Evolutionary conservation across 2,329 filamentous ascomycete genomes (phyloP), one percentile per base, ranked within the genome.

Genomic region (Torrubiellomyces zombiae): DNA sequence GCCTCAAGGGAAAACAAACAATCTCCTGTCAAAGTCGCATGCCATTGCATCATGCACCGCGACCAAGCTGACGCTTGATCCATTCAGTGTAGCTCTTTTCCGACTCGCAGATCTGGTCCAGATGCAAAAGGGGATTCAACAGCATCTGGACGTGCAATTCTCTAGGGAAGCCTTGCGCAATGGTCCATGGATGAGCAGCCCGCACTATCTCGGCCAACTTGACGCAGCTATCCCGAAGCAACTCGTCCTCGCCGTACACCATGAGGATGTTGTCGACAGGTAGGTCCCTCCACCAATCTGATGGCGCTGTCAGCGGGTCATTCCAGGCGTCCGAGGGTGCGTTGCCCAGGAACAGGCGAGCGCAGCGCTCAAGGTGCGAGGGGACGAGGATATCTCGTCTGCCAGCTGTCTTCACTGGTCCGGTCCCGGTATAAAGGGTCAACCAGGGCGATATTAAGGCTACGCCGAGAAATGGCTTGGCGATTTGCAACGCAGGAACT

Each of bases 121-220:
- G n/a, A 5, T n/a, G 13, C 21, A 30, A 19, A 13, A 30, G 24
- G 9, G 21, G 24, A 14, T 30, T 30, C 25, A 27, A 20, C 8
- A 30, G 10, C 28, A 30, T 30, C 7, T 27, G 25, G 16, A 20
- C 21, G 20, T 30, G 28, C 15, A 30, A 12, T 16, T 30, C 28
- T 3, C 21, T 18, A 5, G 24, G 20, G 4, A 18, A n/a, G 9
- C 17, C 18, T 2, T n/a, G 14, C 8, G 18, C 25, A 14, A 14
- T 15, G 3, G 11, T n/a, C 6, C 21, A 27, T 4, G 20, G 21
- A 9, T 25, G 28, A 5, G 10, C 21, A 4, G 14, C n/a, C 5
- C 21, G 13, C 5, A 30, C 12, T 8, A 30, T 13, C 4, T 16
- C 25, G 6, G 28, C 24, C 13, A 30, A 14, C n/a, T 12, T 7